These are phyloP conservation scores for Curvularia sp. DNA, from an alignment of 2,329 filamentous ascomycete species.

Conservation along the genomic window DNA sequence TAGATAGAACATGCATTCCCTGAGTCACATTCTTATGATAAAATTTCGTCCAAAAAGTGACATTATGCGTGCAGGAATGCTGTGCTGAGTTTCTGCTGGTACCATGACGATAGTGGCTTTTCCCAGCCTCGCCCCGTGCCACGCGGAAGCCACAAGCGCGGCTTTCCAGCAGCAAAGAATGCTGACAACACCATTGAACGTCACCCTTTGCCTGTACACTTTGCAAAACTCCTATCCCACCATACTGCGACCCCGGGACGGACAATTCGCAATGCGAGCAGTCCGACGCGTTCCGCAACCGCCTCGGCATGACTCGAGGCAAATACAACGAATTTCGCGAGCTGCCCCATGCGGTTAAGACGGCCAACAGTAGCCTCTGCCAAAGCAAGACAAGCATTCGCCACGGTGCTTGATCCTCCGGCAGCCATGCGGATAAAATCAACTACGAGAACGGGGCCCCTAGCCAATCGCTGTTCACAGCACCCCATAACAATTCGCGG, in stretches of 20 bases:
- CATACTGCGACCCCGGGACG: not conserved
- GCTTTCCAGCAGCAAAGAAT: not conserved
- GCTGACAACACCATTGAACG: not conserved
- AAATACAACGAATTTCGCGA: conserved; percentile 6
- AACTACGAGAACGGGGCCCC: not conserved
- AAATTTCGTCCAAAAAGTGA: not conserved
- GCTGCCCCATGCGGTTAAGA: conserved; percentile 30
- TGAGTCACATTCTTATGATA: not conserved
- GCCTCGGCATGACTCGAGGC: not conserved
- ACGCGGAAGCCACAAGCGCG: conserved; percentile 1
- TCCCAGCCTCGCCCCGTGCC: not conserved
- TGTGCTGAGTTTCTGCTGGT: not conserved
- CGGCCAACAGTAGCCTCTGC: conserved; percentile 22
- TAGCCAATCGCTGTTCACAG: not conserved
- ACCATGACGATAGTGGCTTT: not conserved
- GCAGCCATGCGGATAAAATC: not conserved
- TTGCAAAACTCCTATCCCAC: not conserved
- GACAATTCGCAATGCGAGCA: not conserved
- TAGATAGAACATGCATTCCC: not conserved
- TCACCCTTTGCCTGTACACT: not conserved
- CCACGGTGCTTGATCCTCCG: conserved; percentile 29
- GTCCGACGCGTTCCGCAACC: not conserved
- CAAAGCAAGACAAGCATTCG: conserved; percentile 33
- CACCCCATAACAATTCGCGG: not conserved
- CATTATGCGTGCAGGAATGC: not conserved